Conservation (phyloP, 1,139 yeast species). For the Kurtzmaniella quercitrusa region DNA sequence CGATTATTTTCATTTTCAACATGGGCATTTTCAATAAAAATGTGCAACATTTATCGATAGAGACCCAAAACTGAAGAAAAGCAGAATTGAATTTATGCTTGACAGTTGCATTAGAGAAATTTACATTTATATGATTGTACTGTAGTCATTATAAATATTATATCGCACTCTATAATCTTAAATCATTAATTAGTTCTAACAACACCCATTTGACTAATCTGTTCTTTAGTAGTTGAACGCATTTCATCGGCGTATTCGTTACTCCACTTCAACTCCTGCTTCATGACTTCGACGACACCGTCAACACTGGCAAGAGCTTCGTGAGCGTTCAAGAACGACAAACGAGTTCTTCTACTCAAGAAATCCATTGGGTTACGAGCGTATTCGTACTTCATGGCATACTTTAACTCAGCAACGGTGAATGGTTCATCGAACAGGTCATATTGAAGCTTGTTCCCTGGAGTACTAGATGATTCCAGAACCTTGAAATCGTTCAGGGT, state of each 20-base stretch:
- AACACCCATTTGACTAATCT: conserved; percentile 59
- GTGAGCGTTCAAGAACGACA: conserved; percentile 86
- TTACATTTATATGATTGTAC: neutral
- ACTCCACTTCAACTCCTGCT: conserved; percentile 73
- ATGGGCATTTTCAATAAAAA: conserved; percentile 3
- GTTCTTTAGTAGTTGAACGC: conserved; percentile 48
- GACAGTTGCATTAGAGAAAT: neutral
- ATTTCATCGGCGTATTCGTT: conserved; percentile 55
- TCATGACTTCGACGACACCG: conserved; percentile 84
- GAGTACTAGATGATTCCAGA: conserved; percentile 28
- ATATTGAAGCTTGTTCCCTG: conserved; percentile 37
- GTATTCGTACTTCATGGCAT: conserved; percentile 79
- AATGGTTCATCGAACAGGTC: conserved; percentile 76
- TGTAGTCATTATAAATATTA: conserved; percentile 1
- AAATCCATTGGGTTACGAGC: conserved; percentile 87
- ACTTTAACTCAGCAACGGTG: conserved; percentile 86
- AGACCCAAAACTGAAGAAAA: neutral
- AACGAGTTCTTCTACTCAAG: conserved; percentile 88
- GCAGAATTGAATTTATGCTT: neutral
- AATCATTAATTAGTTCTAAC: conserved; percentile 16
- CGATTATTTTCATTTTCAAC: conserved; percentile 3
- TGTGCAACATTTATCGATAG: neutral
- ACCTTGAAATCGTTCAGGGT: conserved; percentile 33
- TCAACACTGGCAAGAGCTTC: conserved; percentile 82
- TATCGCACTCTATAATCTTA: neutral